Percentiles rank a stretch among this genome's conserved stretches.
These are phyloP conservation scores for Starmera quercuum DNA, from an alignment of 805 yeast genomes.

Conservation along the genomic window DNA sequence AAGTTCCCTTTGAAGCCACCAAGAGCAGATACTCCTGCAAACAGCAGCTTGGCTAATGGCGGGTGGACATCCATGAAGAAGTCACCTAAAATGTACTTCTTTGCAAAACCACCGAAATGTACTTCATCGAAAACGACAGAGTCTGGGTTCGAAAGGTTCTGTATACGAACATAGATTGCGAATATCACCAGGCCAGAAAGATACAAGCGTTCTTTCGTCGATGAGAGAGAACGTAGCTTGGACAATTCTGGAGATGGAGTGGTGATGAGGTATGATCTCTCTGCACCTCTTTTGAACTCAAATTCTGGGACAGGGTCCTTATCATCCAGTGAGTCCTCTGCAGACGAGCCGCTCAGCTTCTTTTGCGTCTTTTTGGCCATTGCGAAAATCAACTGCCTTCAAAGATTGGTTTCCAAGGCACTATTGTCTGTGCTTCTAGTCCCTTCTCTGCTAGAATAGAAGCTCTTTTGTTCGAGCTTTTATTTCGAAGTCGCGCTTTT, in stretches of 20 bases:
- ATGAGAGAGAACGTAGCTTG: slow-evolving; percentile 31
- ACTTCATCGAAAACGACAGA: slow-evolving; percentile 91
- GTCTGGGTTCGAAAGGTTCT: slow-evolving; percentile 56
- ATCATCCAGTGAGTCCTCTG: too few relatives aligned
- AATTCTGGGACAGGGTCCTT: slow-evolving; percentile 37
- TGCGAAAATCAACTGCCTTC: not conserved
- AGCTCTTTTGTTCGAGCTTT: too few relatives aligned
- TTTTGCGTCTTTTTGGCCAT: slow-evolving; percentile 6
- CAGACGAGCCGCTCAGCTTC: too few relatives aligned
- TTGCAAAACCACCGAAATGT: slow-evolving; percentile 95
- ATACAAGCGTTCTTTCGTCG: slow-evolving; percentile 32
- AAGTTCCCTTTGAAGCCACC: slow-evolving; percentile 73
- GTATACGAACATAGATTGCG: slow-evolving; percentile 54
- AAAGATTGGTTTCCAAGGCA: not conserved
- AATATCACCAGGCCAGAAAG: slow-evolving; percentile 37
- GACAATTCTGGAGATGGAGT: slow-evolving; percentile 36
- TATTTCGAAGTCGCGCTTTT: too few relatives aligned
- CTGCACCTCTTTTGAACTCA: slow-evolving; percentile 39
- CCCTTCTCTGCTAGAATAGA: too few relatives aligned
- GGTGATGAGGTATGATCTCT: slow-evolving; percentile 47
- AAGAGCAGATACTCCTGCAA: slow-evolving; percentile 58
- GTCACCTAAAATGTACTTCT: slow-evolving; percentile 59
- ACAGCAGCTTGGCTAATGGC: slow-evolving; percentile 70
- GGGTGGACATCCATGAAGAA: slow-evolving; percentile 76
- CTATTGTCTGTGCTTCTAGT: too few relatives aligned